Base-by-base conservation (phyloP, 257 asterid species). In the Gynochthodes officinalis region DNA sequence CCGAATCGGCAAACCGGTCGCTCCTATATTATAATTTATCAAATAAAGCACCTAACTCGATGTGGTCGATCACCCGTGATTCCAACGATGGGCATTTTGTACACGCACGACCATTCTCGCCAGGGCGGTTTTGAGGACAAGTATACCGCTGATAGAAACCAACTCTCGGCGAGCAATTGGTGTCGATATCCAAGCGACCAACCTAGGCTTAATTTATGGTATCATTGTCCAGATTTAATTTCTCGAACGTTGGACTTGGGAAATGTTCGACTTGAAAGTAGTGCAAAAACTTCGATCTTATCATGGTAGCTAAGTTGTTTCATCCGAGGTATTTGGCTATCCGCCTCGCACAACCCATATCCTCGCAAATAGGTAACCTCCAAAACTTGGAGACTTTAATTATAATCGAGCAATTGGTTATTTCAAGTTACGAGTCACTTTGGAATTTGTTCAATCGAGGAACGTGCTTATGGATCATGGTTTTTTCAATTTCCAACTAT, bases 211-310 rank as follows among this genome's bases (percentile, higher is more conserved):
- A n/a, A n/a, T n/a, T n/a, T n/a, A n/a, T n/a, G n/a, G n/a, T n/a
- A n/a, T n/a, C n/a, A n/a, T n/a, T n/a, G n/a, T n/a, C n/a, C n/a
- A n/a, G n/a, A n/a, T n/a, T n/a, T n/a, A n/a, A n/a, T n/a, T n/a
- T n/a, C n/a, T n/a, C n/a, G n/a, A n/a, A n/a, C n/a, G 43, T 21
- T 69, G 35, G 63, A 50, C 21, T 21, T 69, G 63, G 73, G 28
- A 40, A 32, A 25, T 11, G 23, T 69, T 25, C 4, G 12, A 32
- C 11, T 32, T 2, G 32, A 33, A 37, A 32, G 14, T 9, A 35
- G 49, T 3, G 39, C 28, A 7, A n/a, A 7, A 16, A 37, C 43
- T 15, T 9, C 39, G n/a, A n/a, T n/a, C n/a, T n/a, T n/a, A n/a
- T n/a, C n/a, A n/a, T n/a, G n/a, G n/a, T n/a, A n/a, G n/a, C n/a